These are phyloP conservation scores for Globomyces sp. DNA, from an alignment of 371 early-diverging fungal genomes.

Conservation along the genomic window DNA sequence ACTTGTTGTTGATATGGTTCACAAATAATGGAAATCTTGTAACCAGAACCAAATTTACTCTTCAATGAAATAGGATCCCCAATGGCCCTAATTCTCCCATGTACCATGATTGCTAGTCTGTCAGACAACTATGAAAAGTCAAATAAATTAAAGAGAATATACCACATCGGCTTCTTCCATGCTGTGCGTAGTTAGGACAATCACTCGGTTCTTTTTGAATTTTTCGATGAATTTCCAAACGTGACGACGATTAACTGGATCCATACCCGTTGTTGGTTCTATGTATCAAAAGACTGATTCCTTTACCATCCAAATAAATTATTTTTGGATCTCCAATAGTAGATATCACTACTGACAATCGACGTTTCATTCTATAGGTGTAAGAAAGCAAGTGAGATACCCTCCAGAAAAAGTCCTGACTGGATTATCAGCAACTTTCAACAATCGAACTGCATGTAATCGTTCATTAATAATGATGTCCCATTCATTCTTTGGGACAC, in stretches of 20 bases:
- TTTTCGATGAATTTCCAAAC: constrained; percentile 64
- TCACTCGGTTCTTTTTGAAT: constrained; percentile 56
- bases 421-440: constrained; percentile 36
- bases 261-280: constrained; percentile 54
- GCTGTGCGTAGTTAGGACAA: constrained; percentile 63
- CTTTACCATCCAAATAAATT: constrained; percentile 33
- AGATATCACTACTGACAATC: constrained; percentile 35
- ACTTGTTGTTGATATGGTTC: constrained; percentile 24
- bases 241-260: constrained; percentile 59
- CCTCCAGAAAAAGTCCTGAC: constrained; percentile 57
- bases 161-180: constrained; percentile 66
- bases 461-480: constrained; percentile 38
- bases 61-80: constrained; percentile 62
- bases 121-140: constrained; percentile 22
- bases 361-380: constrained; percentile 29
- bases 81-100: constrained; percentile 58
- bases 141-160: constrained; percentile 37
- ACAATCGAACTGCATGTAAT: constrained; percentile 46
- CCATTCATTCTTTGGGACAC: constrained; percentile 37
- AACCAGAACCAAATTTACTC: constrained; percentile 61
- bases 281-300: not conserved
- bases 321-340: constrained; percentile 36
- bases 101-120: constrained; percentile 61
- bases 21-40: constrained; percentile 20
- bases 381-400: constrained; percentile 25